Evolutionary conservation across 176 grass and related monocot species (phyloP), one percentile per base, ranked within the genome.

Genomic region (Aegilops speltoides): DNA sequence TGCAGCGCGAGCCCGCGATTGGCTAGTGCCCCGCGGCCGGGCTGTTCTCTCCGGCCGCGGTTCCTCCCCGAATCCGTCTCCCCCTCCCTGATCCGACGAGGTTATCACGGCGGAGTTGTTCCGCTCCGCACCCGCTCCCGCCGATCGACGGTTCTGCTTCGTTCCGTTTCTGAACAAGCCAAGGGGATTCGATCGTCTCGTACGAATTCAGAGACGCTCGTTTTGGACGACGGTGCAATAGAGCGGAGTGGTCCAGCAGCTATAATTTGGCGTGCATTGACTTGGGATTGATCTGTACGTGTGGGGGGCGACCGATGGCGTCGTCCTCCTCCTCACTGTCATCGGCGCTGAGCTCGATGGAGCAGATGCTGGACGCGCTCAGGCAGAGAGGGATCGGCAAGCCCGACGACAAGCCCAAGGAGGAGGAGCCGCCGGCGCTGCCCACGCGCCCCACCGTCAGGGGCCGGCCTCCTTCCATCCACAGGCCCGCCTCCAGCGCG

Each of bases 361-460:
- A 92, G 83, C 73, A 83, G 60, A 92, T 92, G 90, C 46, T 92
- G 83, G 90, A 92, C 6, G 83, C 90, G 20, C 87, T 92, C 10
- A 86, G 86, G 90, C 86, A 92, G 34, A 40, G 90, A 50, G 85
- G 89, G 36, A 76, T 87, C 2, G 89, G 89, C 28, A 87, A 76
- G 81, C 68, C 68, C 6, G 87, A 92, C 11, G 87, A 89, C 22
- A 92, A 92, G 74, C 45, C 83, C 2, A 89, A 86, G 23, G 87
- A 92, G 0, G 83, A 87, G 68, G 23, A 36, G 12, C 90, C 87
- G 3, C 90, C 90, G 8, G 90, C 79, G 26, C 43, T 92, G 43
- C 90, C 90, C 2, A 73, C 72, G 2, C 90, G 87, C 7, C 90
- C 90, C 7, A 92, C 74, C 4, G 79, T 73, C 1, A 79, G 83